Base-by-base conservation (phyloP, 148 eudicot species). In the Rhododendron ovatum region DNA sequence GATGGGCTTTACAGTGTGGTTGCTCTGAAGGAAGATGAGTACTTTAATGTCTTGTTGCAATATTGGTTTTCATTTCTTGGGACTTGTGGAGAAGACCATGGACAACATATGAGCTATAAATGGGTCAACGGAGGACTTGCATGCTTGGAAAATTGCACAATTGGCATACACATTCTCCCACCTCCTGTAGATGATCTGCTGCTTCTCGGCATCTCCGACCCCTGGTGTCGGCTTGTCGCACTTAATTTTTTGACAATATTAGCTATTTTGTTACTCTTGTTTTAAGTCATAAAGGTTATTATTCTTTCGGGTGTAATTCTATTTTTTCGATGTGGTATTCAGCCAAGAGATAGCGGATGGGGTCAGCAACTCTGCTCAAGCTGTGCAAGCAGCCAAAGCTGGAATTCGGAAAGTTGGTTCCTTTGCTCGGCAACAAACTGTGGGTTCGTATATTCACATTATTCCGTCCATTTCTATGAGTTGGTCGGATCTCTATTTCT, bases 311-410 rank as follows among this genome's bases (percentile, higher is more conserved):
- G n/a, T 65, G 18, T 83, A 17, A 83, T 47, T 9, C 30, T n/a
- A 35, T 17, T 77, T 78, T 50, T 65, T 77, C 17, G 37, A 53
- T 76, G 39, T 84, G 87, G 26, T 79, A 82, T 79, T 89, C 90
- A 96, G 99, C 90, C 95, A 96, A 83, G 99, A 95, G 91, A 92
- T 96, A 87, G 83, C 98, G 73, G 95, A 93, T 83, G 99, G 99
- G 69, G 94, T 96, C 74, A 91, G 86, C 90, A 96, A 95, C 88
- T 96, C 98, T 75, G 91, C 94, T 85, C 97, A 96, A 92, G 96
- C 89, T 80, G 96, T 96, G 88, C 94, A 96, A 93, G 97, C 99
- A 59, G 99, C 98, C 51, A 90, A 94, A 92, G 92, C 93, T 87
- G 99, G 99, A 88, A 87, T 95, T 67, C 92, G 90, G 61, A 93